A percentile compares a stretch with the other conserved stretches of the same genome.
Evolutionary conservation across 73 alveolate species (phyloP).

Genomic region (Symbiodinium natans): DNA sequence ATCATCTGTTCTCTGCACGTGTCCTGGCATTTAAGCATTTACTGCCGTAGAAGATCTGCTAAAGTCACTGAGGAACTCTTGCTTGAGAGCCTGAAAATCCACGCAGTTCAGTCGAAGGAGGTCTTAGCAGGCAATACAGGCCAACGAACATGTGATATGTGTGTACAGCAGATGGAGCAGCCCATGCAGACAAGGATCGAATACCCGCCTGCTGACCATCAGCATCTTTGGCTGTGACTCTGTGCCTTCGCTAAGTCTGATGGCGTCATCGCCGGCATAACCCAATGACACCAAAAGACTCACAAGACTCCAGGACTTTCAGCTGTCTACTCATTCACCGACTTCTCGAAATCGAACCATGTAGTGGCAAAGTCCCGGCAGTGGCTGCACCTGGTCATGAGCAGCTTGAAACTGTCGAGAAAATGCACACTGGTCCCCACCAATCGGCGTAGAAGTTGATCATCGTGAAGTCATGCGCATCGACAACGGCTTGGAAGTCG

Average conservation of each 20-base stretch:
- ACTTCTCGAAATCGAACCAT: slow-evolving; percentile 43
- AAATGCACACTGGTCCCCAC: background rate
- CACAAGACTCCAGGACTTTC: background rate
- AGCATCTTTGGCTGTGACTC: slow-evolving; percentile 43
- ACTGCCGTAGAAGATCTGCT: background rate
- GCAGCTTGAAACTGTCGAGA: background rate
- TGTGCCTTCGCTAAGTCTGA: background rate
- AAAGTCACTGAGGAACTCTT: too few relatives aligned
- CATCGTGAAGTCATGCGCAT: slow-evolving; percentile 87
- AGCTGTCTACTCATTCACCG: slow-evolving; percentile 28
- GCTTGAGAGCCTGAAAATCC: slow-evolving; percentile 37
- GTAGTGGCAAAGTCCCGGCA: slow-evolving; percentile 71
- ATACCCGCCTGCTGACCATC: slow-evolving; percentile 29
- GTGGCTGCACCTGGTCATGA: slow-evolving; percentile 44
- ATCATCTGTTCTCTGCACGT: slow-evolving; percentile 80
- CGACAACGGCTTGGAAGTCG: slow-evolving; percentile 63
- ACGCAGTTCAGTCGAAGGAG: slow-evolving; percentile 67
- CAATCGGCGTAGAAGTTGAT: slow-evolving; percentile 89
- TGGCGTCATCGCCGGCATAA: too few relatives aligned
- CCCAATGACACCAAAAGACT: too few relatives aligned
- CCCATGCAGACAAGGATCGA: background rate
- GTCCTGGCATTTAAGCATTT: background rate
- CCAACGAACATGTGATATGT: background rate
- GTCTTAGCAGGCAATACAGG: background rate
- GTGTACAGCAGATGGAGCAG: background rate